A percentile compares a stretch with the other conserved stretches of the same genome.
Evolutionary conservation across 176 grass and related monocot species (phyloP).

Genomic region (Secale cereale): DNA sequence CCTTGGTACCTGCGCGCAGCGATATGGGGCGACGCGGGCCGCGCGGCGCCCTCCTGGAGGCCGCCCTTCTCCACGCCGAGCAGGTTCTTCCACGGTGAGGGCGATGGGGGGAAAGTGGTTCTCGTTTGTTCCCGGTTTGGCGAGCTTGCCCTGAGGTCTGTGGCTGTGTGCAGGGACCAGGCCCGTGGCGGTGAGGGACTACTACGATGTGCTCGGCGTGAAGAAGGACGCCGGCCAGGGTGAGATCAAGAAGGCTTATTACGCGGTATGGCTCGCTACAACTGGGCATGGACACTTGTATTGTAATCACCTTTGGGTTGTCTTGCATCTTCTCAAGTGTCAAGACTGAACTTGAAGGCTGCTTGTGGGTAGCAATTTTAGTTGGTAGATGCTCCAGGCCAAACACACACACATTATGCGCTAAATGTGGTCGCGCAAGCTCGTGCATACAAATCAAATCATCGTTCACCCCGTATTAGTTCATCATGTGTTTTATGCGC

Average conservation of each 20-base stretch:
- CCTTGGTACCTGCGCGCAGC: background rate
- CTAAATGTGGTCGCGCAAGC: background rate
- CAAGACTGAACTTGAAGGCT: background rate
- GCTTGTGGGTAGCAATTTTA: background rate
- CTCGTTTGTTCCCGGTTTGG: background rate
- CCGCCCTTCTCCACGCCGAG: slow-evolving; percentile 18
- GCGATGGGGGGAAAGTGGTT: background rate
- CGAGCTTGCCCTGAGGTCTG: background rate
- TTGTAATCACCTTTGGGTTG: background rate
- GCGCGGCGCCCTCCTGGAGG: slow-evolving; percentile 4
- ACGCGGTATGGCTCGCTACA: background rate
- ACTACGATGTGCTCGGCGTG: slow-evolving; percentile 2
- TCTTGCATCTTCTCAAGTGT: background rate
- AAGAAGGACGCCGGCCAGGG: background rate
- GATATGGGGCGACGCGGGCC: background rate
- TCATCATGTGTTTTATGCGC: background rate
- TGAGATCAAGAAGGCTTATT: slow-evolving; percentile 19
- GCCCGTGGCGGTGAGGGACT: background rate
- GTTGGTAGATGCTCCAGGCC: background rate
- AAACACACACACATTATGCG: background rate
- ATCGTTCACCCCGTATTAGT: background rate
- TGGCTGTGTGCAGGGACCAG: background rate
- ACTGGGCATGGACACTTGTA: background rate
- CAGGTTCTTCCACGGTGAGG: slow-evolving; percentile 19
- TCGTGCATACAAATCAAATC: background rate